A percentile compares a stretch with the other conserved stretches of the same genome.
These are phyloP conservation scores for Flaveria linearis DNA, from an alignment of 129 eudicot genomes.

Conservation along the genomic window DNA sequence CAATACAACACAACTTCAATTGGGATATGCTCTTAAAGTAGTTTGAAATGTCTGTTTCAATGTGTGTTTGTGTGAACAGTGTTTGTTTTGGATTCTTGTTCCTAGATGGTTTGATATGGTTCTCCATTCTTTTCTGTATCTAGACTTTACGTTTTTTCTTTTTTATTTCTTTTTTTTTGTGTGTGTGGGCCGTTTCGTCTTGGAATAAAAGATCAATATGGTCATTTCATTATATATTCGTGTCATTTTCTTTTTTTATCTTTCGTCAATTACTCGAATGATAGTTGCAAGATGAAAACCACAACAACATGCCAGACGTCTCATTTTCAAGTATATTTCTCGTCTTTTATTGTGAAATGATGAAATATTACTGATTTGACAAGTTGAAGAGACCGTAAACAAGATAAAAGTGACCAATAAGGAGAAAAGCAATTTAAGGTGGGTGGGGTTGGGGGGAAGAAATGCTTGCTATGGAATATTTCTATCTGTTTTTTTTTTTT, in stretches of 20 bases:
- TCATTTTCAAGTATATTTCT: too few species aligned
- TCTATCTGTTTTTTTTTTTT: too few species aligned
- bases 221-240: background rate
- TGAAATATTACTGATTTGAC: too few species aligned
- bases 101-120: constrained; percentile 47
- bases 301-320: too few species aligned
- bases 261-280: background rate
- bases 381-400: too few species aligned
- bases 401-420: too few species aligned
- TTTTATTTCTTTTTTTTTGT: background rate
- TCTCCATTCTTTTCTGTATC: constrained; percentile 69
- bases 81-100: constrained; percentile 42
- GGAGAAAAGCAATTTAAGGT: too few species aligned
- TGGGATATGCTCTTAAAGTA: constrained; percentile 64
- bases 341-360: too few species aligned
- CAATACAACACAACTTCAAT: constrained; percentile 35
- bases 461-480: too few species aligned
- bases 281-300: too few species aligned
- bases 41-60: constrained; percentile 40
- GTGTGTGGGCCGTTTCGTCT: constrained; percentile 27
- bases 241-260: background rate
- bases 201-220: constrained; percentile 40
- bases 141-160: constrained; percentile 37
- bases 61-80: constrained; percentile 28
- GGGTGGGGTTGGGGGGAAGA: too few species aligned